Conservation (phyloP, 495 filamentous ascomycete genomes). For the Aspergillus affinis region DNA sequence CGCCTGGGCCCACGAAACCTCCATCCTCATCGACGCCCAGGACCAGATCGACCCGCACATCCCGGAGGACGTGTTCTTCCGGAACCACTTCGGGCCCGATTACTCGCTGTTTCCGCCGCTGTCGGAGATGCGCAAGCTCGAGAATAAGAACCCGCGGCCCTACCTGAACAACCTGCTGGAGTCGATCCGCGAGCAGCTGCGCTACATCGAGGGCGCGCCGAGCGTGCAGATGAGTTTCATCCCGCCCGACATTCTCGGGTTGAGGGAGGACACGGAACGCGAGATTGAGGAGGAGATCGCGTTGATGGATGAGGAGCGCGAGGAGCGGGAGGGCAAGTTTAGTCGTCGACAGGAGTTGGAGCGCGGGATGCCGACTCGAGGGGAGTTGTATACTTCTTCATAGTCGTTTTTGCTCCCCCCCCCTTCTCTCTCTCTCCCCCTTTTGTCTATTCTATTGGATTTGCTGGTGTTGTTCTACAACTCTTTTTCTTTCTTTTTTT, state of each 20-base stretch:
- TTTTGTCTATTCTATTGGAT: constrained; percentile 3
- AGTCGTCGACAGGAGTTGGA: constrained; percentile 44
- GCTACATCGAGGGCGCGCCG: constrained; percentile 80
- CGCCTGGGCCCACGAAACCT: constrained; percentile 94
- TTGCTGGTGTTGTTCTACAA: not conserved
- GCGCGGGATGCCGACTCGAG: constrained; percentile 38
- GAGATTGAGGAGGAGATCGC: constrained; percentile 71
- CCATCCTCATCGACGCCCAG: constrained; percentile 78
- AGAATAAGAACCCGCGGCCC: constrained; percentile 76
- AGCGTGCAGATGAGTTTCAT: constrained; percentile 84
- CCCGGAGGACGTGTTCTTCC: constrained; percentile 70
- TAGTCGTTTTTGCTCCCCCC: constrained; percentile 7
- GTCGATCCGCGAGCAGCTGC: constrained; percentile 78
- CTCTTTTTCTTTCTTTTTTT: not conserved
- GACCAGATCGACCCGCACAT: constrained; percentile 68
- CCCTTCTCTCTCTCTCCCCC: constrained; percentile 9
- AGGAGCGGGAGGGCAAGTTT: constrained; percentile 39
- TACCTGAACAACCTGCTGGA: constrained; percentile 73
- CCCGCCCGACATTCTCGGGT: constrained; percentile 69
- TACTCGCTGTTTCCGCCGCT: constrained; percentile 73
- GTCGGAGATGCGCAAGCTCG: constrained; percentile 62
- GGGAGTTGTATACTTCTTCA: constrained; percentile 41
- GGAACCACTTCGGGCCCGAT: constrained; percentile 81
- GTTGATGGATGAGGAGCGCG: constrained; percentile 52
- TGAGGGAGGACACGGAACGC: constrained; percentile 78